Evolutionary conservation across 441 rosid genomes (phyloP).

Genomic region (Euphorbia celastroides): DNA sequence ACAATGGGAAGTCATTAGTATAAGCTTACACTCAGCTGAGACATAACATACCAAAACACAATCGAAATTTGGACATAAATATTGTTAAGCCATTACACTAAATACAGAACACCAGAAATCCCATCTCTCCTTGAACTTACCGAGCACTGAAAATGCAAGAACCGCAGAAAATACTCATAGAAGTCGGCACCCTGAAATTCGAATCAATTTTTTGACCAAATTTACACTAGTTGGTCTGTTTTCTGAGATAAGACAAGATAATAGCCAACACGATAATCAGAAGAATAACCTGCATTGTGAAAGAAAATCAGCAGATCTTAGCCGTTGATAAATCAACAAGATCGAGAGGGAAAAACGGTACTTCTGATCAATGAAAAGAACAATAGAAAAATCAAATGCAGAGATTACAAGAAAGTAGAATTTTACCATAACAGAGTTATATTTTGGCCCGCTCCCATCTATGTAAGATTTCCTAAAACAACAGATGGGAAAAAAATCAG

Average conservation of each 20-base stretch:
- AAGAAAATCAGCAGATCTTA: constrained; percentile 12
- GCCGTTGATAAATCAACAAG: neutral
- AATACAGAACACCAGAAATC: neutral
- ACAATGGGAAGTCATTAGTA: neutral
- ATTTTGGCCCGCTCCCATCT: constrained; percentile 20
- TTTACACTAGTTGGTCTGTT: constrained; percentile 31
- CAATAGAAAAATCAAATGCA: neutral
- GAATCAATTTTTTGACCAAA: neutral
- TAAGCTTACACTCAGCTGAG: neutral
- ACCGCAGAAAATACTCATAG: neutral
- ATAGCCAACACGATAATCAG: constrained; percentile 54
- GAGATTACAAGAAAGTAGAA: neutral
- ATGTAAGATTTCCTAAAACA: constrained; percentile 56
- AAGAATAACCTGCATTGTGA: constrained; percentile 40
- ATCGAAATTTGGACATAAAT: neutral
- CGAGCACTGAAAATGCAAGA: neutral
- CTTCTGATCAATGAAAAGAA: neutral
- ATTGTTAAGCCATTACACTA: neutral
- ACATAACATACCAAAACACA: neutral
- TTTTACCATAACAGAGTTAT: constrained; percentile 43
- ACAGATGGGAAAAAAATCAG: constrained; percentile 10
- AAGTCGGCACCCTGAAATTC: neutral
- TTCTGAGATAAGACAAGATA: constrained; percentile 32
- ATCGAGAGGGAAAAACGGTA: neutral
- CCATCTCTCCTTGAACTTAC: neutral